Base-by-base conservation (phyloP, 805 yeast species). In the Candida yuanshanica region DNA sequence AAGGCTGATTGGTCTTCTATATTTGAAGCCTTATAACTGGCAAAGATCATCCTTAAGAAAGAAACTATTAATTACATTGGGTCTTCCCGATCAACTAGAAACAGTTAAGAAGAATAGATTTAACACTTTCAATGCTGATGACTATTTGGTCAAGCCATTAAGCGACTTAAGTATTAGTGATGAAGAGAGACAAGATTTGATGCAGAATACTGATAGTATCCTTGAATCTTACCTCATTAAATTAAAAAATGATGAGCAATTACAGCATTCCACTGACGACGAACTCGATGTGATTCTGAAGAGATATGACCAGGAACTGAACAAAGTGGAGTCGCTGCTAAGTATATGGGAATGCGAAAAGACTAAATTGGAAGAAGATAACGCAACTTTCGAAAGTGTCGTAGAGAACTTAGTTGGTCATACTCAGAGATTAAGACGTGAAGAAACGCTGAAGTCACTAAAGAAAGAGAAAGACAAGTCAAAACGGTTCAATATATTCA, bases 391-490 rank as follows among this genome's bases (percentile, higher is more conserved):
- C 56, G 95, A 91, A 51, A 73, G 82, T 3, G 95, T 93, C 50
- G 89, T 93, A 33, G 95, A 88, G 56, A 89, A 87, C 52, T 65
- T 90, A 51, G 85, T 90, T 13, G 97, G 95, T 7, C 89, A 90
- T 58, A 84, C 95, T 7, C 96, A 93, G 60, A 77, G 86, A 52
- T 52, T 83, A 38, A 74, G 84, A 51, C 69, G 91, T 41, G 68
- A 64, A 42, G 72, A 69, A 48, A 59, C 66, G 13, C 62, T 66
- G 33, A 50, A 56, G 35, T 53, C 53, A 37, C 52, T 65, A 38
- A 64, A 64, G 48, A 63, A 61, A 45, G 62, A 60, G 36, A 47
- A 50, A 24, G 46, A 51, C 10, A 48, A 41, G 31, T 49, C 51
- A 36, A 49, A 43, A 35, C 16, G 39, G 37, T n/a, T 40, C 44